Base-by-base conservation (phyloP, 2,329 filamentous ascomycete species). In the Aureobasidium sp. region DNA sequence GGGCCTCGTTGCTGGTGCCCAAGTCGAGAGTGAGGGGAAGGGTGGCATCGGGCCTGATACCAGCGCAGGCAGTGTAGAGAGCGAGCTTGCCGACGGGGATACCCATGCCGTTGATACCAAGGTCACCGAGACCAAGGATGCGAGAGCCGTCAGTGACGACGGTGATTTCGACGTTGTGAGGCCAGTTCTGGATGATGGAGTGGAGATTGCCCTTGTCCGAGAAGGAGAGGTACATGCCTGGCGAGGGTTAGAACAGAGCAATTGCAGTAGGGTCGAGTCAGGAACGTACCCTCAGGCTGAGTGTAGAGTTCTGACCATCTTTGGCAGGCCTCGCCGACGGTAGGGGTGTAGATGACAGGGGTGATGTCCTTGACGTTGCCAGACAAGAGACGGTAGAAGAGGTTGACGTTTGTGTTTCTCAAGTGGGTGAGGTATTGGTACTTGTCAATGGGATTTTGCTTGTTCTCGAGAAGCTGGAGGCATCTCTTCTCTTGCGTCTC, bases 71-170 rank as follows among this genome's bases (percentile, higher is more conserved):
- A 55, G 89, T 95, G 79, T 98, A 98, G 50, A 98, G 80, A 58
- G 90, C 84, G 57, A 97, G 80, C 76, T 98, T 98, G 66, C 93
- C 93, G 62, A 98, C 91, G 57, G 93, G 90, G 71, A 98, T 98
- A 61, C 93, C 93, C 76, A 97, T 95, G 65, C 93, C 93, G 71
- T 96, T 96, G 61, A 98, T 85, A 62, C 93, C 93, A 54, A 97
- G 80, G 71, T 98, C 93, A 62, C 93, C 93, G 32, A 98, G 82
- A 65, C 93, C 91, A 55, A 90, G 83, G 70, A 85, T 96, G 60
- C 93, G 86, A 44, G 90, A 96, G 57, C 93, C 93, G 69, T 98
- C 93, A 14, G 93, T 97, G 62, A 98, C 85, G 68, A 95, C 90
- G 66, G 90, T 95, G 67, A 98, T 98, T 70, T 96, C 89, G 27